phyloP scores from a whole-genome alignment of 129 eudicot genomes.

The Pseudognaphalium luteoalbum region DNA sequence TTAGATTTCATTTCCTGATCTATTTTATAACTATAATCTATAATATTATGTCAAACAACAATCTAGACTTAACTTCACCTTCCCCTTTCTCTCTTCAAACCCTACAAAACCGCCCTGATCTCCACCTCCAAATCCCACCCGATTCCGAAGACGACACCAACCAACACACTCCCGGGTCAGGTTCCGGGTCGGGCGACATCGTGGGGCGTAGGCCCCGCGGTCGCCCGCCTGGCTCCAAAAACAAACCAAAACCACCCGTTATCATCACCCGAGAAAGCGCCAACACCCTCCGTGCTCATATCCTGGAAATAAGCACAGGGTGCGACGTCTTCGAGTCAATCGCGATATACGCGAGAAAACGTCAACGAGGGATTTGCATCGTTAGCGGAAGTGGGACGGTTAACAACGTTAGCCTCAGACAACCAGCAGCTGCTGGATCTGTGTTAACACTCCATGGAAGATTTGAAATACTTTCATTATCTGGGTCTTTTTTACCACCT shows the following conservation, averaged over 20 bases:
- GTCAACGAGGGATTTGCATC: slow-evolving; percentile 75
- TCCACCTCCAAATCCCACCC: slow-evolving; percentile 61
- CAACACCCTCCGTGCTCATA: slow-evolving; percentile 84
- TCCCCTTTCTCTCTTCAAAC: slow-evolving; percentile 62
- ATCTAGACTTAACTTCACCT: slow-evolving; percentile 66
- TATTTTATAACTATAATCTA: neutral
- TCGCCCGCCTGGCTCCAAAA: slow-evolving; percentile 81
- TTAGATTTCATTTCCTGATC: slow-evolving; percentile 32
- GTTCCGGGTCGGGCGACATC: slow-evolving; percentile 36
- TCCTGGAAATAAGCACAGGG: slow-evolving; percentile 65
- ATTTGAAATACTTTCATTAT: slow-evolving; percentile 72
- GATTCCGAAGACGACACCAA: slow-evolving; percentile 50
- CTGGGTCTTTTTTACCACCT: slow-evolving; percentile 80
- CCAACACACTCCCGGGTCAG: slow-evolving; percentile 47
- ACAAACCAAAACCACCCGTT: slow-evolving; percentile 84
- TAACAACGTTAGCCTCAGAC: slow-evolving; percentile 70
- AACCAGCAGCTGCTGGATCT: slow-evolving; percentile 70
- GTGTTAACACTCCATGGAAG: slow-evolving; percentile 72
- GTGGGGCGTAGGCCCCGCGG: slow-evolving; percentile 68
- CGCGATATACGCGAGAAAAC: slow-evolving; percentile 53
- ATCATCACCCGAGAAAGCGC: slow-evolving; percentile 76
- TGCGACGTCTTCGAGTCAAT: slow-evolving; percentile 77
- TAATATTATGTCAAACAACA: slow-evolving; percentile 56
- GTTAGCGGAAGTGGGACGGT: slow-evolving; percentile 75
- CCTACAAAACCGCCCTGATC: slow-evolving; percentile 66